phyloP scores from a whole-genome alignment of 2,329 filamentous ascomycete genomes.

The Colletotrichum truncatum region DNA sequence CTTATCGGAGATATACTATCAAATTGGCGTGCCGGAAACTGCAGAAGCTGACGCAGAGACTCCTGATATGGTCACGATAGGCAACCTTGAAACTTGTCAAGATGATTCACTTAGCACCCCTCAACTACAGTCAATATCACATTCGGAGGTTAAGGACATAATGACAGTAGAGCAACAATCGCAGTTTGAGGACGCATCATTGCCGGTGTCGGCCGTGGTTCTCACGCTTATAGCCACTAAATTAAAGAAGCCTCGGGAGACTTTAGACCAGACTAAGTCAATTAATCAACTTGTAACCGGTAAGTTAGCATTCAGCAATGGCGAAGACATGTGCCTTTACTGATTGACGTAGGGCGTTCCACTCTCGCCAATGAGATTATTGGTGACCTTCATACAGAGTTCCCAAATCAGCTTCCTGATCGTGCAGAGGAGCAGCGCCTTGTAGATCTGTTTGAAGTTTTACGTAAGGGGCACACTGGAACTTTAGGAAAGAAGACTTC shows the following conservation, averaged over 20 bases:
- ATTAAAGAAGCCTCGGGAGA: constrained; percentile 89
- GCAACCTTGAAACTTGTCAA: too few relatives aligned
- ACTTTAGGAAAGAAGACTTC: constrained; percentile 96
- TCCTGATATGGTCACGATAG: too few relatives aligned
- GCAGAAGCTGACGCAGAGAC: neutral
- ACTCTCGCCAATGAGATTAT: constrained; percentile 99
- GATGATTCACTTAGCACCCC: too few relatives aligned
- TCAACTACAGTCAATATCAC: neutral
- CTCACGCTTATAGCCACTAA: constrained; percentile 95
- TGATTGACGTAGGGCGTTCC: constrained; percentile 79
- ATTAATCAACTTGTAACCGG: constrained; percentile 98
- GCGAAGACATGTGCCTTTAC: neutral
- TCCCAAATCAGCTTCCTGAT: constrained; percentile 88
- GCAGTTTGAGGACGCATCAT: constrained; percentile 83
- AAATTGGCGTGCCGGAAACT: constrained; percentile 81
- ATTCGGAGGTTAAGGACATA: neutral
- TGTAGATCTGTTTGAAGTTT: constrained; percentile 68
- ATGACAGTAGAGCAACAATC: constrained; percentile 53
- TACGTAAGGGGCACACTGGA: constrained; percentile 81
- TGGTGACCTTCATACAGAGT: constrained; percentile 96
- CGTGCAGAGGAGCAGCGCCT: constrained; percentile 97
- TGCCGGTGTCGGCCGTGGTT: constrained; percentile 88
- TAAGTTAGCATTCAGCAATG: constrained; percentile 54
- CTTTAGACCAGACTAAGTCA: constrained; percentile 92
- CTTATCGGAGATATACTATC: constrained; percentile 98